phyloP scores from a whole-genome alignment of 371 early-diverging fungal species.

The Mucor ambiguus region DNA sequence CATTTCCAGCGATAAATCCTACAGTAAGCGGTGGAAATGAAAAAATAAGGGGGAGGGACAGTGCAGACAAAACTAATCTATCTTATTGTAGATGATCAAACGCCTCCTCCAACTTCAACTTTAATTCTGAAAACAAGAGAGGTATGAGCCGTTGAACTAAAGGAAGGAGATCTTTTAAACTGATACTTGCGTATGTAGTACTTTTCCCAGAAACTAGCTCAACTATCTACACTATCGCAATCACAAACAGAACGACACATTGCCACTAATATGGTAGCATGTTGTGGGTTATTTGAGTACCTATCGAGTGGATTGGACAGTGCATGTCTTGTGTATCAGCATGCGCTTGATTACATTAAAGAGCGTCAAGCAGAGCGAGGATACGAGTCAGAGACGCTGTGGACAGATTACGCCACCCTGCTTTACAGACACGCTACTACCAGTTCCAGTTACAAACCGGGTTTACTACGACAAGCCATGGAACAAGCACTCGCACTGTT shows the following conservation, averaged over 20 bases:
- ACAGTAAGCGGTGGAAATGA: conserved; percentile 21
- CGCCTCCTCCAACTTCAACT: conserved; percentile 32
- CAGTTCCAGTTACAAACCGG: conserved; percentile 49
- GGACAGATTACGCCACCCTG: conserved; percentile 48
- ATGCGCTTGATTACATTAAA: conserved; percentile 42
- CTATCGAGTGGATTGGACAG: conserved; percentile 51
- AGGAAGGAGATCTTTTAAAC: background rate
- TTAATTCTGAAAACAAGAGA: conserved; percentile 51
- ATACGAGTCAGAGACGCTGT: conserved; percentile 44
- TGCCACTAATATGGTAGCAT: conserved; percentile 43
- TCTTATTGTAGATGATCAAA: conserved; percentile 22
- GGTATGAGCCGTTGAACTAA: conserved; percentile 21
- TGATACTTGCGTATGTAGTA: conserved; percentile 26
- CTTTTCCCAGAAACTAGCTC: conserved; percentile 33
- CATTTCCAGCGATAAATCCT: conserved; percentile 36
- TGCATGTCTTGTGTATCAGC: conserved; percentile 54
- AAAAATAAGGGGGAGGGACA: background rate
- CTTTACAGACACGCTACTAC: conserved; percentile 44
- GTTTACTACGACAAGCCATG: conserved; percentile 50
- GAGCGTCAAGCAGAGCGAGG: conserved; percentile 45
- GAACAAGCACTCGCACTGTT: conserved; percentile 51
- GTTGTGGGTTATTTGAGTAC: conserved; percentile 61
- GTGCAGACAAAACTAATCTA: background rate
- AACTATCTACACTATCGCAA: conserved; percentile 28
- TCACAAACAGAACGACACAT: conserved; percentile 33